Conservation (phyloP, 1,284 basidiomycete genomes). For the Leccinum subfulvum region DNA sequence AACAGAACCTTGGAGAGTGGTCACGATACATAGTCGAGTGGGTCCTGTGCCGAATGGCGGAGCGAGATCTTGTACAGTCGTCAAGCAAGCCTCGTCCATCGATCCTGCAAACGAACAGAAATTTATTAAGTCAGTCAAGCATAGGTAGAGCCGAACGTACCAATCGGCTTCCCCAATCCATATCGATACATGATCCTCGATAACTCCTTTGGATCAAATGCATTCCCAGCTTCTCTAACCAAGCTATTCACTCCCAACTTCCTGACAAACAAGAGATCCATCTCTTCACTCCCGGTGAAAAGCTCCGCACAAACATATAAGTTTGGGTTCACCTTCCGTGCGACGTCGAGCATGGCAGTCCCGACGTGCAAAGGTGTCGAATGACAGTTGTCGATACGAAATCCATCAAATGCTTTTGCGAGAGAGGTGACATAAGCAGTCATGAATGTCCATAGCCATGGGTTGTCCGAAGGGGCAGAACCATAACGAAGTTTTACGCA, state of each 20-base stretch:
- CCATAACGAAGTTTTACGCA: constrained; percentile 98
- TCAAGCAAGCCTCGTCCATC: constrained; percentile 86
- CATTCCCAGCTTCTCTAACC: constrained; percentile 90
- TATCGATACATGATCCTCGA: constrained; percentile 83
- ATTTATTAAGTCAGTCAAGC: background rate
- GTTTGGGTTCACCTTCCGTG: constrained; percentile 85
- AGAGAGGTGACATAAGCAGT: constrained; percentile 80
- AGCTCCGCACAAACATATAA: constrained; percentile 96
- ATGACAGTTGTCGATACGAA: constrained; percentile 98
- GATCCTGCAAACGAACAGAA: constrained; percentile 55
- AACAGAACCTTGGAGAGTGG: constrained; percentile 76
- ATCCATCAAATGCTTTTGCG: constrained; percentile 86
- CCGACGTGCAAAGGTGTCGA: constrained; percentile 95
- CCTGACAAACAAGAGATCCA: constrained; percentile 88
- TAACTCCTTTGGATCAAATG: constrained; percentile 82
- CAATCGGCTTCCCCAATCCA: constrained; percentile 89
- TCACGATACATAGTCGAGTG: constrained; percentile 69
- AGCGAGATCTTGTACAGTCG: constrained; percentile 70
- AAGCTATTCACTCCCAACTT: constrained; percentile 89
- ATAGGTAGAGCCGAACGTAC: constrained; percentile 39
- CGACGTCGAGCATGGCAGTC: constrained; percentile 88
- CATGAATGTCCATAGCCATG: constrained; percentile 96
- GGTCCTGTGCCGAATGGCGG: constrained; percentile 80
- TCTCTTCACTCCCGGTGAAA: constrained; percentile 94
- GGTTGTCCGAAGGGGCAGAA: constrained; percentile 73